These are phyloP conservation scores for Naganishia sp. DNA, from an alignment of 1,284 basidiomycete species.

Conservation along the genomic window DNA sequence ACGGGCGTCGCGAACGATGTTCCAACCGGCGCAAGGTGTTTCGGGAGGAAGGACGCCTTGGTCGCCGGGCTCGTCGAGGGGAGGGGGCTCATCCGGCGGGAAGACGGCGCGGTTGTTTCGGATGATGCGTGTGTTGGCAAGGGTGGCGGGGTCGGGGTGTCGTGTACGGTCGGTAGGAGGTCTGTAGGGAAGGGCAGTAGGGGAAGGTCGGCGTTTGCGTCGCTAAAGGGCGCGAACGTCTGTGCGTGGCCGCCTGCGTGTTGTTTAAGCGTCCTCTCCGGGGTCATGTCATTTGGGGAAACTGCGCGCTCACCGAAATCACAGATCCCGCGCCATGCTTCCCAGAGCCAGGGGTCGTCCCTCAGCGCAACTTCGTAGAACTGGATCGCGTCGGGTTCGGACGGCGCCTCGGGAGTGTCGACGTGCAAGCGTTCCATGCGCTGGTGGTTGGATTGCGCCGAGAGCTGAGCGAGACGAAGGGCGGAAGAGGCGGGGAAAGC, in stretches of 20 bases:
- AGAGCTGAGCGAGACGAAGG: conserved; percentile 35
- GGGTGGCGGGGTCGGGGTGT: conserved; percentile 7
- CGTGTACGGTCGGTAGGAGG: conserved; percentile 23
- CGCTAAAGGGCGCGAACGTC: conserved; percentile 20
- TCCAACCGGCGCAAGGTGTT: background rate
- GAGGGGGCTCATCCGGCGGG: conserved; percentile 9
- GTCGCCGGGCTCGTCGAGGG: conserved; percentile 23
- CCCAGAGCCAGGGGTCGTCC: conserved; percentile 83
- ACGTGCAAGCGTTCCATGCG: conserved; percentile 54
- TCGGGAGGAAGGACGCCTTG: conserved; percentile 9
- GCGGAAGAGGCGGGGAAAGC: background rate
- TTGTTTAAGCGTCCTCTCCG: no score
- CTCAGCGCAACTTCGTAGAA: conserved; percentile 73
- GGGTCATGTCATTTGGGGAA: background rate
- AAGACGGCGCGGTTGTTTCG: conserved; percentile 11
- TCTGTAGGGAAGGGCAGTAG: conserved; percentile 31
- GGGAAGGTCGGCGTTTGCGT: conserved; percentile 16
- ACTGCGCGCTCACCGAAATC: conserved; percentile 64
- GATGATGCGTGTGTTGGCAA: conserved; percentile 20
- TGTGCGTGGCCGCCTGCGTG: conserved; percentile 5
- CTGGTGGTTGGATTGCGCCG: conserved; percentile 15
- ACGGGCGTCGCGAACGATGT: conserved; percentile 9
- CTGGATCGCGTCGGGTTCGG: conserved; percentile 65
- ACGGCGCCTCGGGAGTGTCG: conserved; percentile 57
- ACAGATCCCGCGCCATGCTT: conserved; percentile 88